Base-by-base conservation (phyloP, 169 alveolate species). In the Eimeria tenella region DNA sequence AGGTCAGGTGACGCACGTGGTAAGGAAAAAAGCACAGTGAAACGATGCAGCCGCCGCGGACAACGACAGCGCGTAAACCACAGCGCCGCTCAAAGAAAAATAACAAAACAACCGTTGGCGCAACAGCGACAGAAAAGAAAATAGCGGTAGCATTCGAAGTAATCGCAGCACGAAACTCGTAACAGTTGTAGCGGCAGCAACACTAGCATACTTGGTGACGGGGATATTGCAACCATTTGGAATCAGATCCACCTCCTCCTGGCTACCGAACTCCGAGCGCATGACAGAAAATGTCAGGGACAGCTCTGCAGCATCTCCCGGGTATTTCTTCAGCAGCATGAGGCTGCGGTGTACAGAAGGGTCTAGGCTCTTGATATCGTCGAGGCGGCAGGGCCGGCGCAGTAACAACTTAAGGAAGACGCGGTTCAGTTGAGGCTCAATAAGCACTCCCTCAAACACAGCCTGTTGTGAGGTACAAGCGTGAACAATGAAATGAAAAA, bases 371-470 rank as follows among this genome's bases (percentile, higher is more conserved):
- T 96, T 92, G n/a, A 98, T 88, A 90, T 98, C 99, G 94, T 97
- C 97, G 15, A 98, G 92, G 21, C 96, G 96, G 70, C 97, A 98
- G n/a, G 97, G 93, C 42, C 96, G 95, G 86, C 96, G 98, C 52
- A 98, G 96, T 63, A 98, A 95, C 60, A 97, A 91, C 93, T 98
- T 98, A 21, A 98, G 92, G 88, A 98, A 97, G 11, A 98, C 97
- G 21, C 98, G 95, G 68, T 97, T 97, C 79, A 98, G 96, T 74
- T 97, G 98, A 5, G 98, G 98, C 95, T 98, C 99, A 19, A 98
- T 91, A 13, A 98, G 95, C 25, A 97, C 97, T 92, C 97, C 97
- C 95, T 98, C 99, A 86, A 97, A 98, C 50, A 98, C 95, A 11
- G 99, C 99, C 96, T 89, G 73, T 4, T 31, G 42, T 31, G 42